These are phyloP conservation scores for Diaporthe destruens DNA, from an alignment of 2,329 filamentous ascomycete genomes.

Conservation along the genomic window DNA sequence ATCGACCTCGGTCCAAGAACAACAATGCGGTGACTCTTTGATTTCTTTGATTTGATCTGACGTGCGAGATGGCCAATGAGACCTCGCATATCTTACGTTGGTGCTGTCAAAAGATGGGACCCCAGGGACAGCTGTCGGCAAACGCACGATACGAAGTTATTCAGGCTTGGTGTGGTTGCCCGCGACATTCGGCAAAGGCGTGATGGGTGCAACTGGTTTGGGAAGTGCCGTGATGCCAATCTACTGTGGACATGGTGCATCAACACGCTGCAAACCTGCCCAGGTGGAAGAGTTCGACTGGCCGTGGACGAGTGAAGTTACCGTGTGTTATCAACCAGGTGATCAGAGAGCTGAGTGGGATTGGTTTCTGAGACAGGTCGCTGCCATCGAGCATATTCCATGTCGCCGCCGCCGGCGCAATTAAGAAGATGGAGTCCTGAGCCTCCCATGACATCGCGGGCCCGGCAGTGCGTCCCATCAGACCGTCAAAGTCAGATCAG, in stretches of 20 bases:
- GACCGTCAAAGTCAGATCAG: not conserved
- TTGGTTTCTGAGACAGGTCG: not conserved
- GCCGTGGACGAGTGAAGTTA: not conserved
- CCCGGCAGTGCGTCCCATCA: not conserved
- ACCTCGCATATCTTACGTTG: not conserved
- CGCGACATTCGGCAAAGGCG: not conserved
- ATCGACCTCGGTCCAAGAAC: not conserved
- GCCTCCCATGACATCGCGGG: not conserved
- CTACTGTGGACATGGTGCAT: not conserved
- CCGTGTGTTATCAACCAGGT: not conserved
- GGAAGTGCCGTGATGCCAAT: not conserved
- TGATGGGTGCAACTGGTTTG: not conserved
- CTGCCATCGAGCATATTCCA: not conserved
- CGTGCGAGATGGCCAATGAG: not conserved
- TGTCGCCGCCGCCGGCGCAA: too few relatives aligned
- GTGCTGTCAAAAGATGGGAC: not conserved
- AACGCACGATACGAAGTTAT: not conserved
- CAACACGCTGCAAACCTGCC: not conserved
- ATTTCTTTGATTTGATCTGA: not conserved
- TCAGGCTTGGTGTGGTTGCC: not conserved
- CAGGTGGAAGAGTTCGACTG: not conserved
- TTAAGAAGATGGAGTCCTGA: not conserved
- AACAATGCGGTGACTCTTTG: not conserved
- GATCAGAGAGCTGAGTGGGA: not conserved
- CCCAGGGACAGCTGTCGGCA: not conserved